phyloP scores from a whole-genome alignment of 768 basidiomycete species.

The Podaxis pistillaris region DNA sequence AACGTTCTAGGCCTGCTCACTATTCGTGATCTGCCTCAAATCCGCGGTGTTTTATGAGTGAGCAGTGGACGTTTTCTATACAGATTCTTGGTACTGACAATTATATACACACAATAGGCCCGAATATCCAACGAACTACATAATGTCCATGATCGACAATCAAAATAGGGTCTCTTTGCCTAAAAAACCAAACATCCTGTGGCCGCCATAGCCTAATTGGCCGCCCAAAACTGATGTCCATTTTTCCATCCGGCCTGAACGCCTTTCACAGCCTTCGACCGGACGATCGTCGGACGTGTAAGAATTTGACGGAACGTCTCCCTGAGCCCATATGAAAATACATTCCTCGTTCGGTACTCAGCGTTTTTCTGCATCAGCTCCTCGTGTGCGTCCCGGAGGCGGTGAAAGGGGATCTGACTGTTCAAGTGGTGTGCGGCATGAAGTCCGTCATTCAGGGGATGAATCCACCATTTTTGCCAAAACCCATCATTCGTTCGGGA shows the following conservation, averaged over 20 bases:
- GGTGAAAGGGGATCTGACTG: constrained; percentile 9
- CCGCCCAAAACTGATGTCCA: constrained; percentile 8
- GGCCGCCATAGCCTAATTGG: not conserved
- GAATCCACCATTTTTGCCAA: constrained; percentile 12
- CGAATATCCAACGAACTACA: not conserved
- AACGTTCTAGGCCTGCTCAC: too few species aligned
- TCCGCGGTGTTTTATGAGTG: not conserved
- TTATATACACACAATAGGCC: not conserved
- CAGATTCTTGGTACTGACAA: not conserved
- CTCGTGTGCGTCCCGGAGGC: constrained; percentile 3
- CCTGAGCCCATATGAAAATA: constrained; percentile 5
- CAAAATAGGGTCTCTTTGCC: not conserved
- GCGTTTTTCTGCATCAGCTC: constrained; percentile 4
- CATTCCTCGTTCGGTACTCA: constrained; percentile 2
- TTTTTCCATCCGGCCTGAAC: constrained; percentile 4
- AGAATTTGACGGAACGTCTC: constrained; percentile 8
- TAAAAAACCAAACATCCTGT: not conserved
- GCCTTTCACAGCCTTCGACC: not conserved
- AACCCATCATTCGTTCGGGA: constrained; percentile 9
- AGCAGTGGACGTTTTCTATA: not conserved
- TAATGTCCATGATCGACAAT: not conserved
- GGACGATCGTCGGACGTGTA: not conserved
- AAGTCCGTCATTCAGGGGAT: constrained; percentile 8
- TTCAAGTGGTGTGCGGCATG: constrained; percentile 9
- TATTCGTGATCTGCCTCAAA: not conserved